Conservation (phyloP, 1,139 yeast genomes). For the Kodamaea suecica region DNA sequence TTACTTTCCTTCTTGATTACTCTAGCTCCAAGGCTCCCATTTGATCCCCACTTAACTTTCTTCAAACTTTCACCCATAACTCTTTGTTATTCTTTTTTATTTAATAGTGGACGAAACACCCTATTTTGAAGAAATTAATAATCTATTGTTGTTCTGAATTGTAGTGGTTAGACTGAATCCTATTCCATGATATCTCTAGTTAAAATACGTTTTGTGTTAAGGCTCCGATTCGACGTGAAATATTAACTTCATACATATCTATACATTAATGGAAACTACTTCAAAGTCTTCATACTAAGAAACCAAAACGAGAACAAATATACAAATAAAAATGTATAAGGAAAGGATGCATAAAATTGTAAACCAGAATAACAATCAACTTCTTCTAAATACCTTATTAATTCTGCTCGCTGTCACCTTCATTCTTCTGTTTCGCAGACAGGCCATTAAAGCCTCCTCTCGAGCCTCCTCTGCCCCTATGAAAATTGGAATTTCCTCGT, state of each 20-base stretch:
- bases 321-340: no score
- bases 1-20: neutral
- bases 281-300: neutral
- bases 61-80: slow-evolving; percentile 1
- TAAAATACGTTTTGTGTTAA: no score
- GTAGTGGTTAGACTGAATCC: slow-evolving; percentile 2
- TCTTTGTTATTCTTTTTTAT: neutral
- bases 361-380: neutral
- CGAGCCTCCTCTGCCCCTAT: slow-evolving; percentile 8
- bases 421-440: neutral
- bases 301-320: neutral
- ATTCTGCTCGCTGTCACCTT: no score
- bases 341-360: neutral
- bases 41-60: slow-evolving; percentile 1
- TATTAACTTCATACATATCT: slow-evolving; percentile 11
- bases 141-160: neutral
- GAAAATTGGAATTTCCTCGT: slow-evolving; percentile 13
- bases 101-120: neutral
- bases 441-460: slow-evolving; percentile 2
- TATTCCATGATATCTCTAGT: no score
- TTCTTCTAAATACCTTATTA: no score
- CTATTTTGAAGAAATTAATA: slow-evolving; percentile 1
- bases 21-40: slow-evolving; percentile 4
- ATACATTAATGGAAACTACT: slow-evolving; percentile 6
- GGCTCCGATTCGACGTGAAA: no score